A percentile compares a stretch with the other conserved stretches of the same genome.
phyloP scores from a whole-genome alignment of 2,329 filamentous ascomycete genomes.

The Alternaria ventricosa region DNA sequence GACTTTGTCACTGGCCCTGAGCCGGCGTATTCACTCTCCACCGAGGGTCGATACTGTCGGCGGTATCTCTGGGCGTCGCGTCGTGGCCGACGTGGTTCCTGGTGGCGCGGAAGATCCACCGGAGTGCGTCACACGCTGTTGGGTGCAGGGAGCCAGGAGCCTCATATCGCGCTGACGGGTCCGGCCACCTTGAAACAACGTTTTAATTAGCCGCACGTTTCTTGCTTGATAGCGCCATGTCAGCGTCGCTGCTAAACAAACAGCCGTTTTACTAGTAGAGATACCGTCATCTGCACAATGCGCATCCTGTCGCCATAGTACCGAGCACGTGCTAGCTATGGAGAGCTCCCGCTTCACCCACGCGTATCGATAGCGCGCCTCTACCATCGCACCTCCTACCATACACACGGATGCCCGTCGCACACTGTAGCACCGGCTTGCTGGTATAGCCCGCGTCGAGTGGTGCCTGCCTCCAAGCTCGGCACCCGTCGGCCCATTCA shows the following conservation, averaged over 20 bases:
- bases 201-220: conserved; percentile 6
- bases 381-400: neutral
- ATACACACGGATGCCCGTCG: neutral
- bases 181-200: conserved; percentile 11
- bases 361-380: neutral
- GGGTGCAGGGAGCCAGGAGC: conserved; percentile 7
- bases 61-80: conserved; percentile 18
- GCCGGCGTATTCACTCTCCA: neutral
- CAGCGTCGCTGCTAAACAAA: neutral
- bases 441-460: neutral
- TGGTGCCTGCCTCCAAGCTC: conserved; percentile 3
- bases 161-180: conserved; percentile 10
- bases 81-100: conserved; percentile 24
- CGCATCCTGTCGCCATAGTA: neutral
- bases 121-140: conserved; percentile 24
- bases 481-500: conserved; percentile 7
- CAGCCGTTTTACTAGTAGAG: neutral
- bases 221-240: neutral
- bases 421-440: neutral
- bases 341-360: neutral
- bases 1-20: neutral
- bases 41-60: conserved; percentile 2
- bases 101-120: conserved; percentile 40
- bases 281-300: neutral
- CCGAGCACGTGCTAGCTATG: neutral